A percentile compares a stretch with the other conserved stretches of the same genome.
Conservation (phyloP, 768 basidiomycete species). For the Neoboletus subvelutipes region DNA sequence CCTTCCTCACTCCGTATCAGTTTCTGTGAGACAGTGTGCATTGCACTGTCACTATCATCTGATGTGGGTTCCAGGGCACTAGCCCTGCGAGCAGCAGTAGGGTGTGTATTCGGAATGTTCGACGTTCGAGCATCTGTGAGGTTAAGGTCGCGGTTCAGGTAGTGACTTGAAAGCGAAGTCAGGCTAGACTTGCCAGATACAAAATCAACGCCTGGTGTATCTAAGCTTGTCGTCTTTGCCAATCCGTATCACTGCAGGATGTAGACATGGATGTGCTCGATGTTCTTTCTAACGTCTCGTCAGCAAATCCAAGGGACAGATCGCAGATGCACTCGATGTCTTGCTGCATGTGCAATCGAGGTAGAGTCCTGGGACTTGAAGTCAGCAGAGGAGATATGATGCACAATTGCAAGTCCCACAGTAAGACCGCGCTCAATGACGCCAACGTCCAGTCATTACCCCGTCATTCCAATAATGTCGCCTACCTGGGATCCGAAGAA, state of each 20-base stretch:
- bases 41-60: too few species aligned
- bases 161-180: background rate
- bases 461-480: background rate
- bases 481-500: background rate
- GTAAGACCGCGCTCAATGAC: background rate
- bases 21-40: too few species aligned
- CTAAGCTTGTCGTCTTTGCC: background rate
- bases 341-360: background rate
- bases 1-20: too few species aligned
- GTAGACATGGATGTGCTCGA: background rate
- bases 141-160: background rate
- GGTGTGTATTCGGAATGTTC: background rate
- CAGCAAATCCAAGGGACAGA: background rate
- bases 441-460: background rate
- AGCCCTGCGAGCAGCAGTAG: too few species aligned
- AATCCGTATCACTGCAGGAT: background rate
- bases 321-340: constrained; percentile 9
- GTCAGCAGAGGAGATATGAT: background rate
- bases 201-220: background rate
- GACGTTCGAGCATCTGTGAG: background rate
- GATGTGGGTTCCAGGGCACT: too few species aligned
- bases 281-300: background rate
- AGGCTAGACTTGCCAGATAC: background rate
- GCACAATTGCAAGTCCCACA: background rate
- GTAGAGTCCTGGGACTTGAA: too few species aligned